Percentiles rank a stretch among this genome's conserved stretches.
These are phyloP conservation scores for Boletellus sp. DNA, from an alignment of 1,284 basidiomycete species.

Conservation along the genomic window DNA sequence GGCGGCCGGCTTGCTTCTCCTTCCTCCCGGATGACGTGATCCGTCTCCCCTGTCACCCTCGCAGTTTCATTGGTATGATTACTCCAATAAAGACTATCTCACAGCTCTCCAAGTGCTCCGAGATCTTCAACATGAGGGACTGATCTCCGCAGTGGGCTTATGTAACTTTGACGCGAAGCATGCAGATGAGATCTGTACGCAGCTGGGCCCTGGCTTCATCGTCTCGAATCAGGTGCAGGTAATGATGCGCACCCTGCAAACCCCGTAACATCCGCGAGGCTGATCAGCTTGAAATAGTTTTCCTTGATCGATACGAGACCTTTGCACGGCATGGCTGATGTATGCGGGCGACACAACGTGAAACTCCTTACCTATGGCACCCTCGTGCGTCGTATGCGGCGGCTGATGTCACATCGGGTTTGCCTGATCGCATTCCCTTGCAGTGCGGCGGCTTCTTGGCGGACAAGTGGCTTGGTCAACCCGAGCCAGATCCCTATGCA, in stretches of 20 bases:
- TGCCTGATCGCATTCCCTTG: conserved; percentile 5
- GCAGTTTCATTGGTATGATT: conserved; percentile 82
- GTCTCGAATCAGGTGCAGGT: conserved; percentile 84
- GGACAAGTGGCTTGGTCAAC: conserved; percentile 66
- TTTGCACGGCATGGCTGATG: conserved; percentile 70
- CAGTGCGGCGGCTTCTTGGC: conserved; percentile 81
- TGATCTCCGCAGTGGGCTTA: conserved; percentile 66
- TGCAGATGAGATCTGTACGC: conserved; percentile 76
- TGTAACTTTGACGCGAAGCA: conserved; percentile 77
- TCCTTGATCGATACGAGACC: conserved; percentile 77
- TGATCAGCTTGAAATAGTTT: conserved; percentile 48
- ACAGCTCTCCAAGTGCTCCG: conserved; percentile 56
- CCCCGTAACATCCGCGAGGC: neutral
- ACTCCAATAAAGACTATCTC: conserved; percentile 66
- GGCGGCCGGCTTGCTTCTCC: neutral
- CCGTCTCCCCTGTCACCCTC: neutral
- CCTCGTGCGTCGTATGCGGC: conserved; percentile 44
- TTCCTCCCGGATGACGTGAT: neutral
- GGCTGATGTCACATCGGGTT: neutral
- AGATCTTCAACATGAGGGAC: conserved; percentile 57
- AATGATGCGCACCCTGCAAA: conserved; percentile 10
- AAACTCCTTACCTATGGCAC: conserved; percentile 81
- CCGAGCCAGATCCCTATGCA: conserved; percentile 70
- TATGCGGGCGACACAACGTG: conserved; percentile 67
- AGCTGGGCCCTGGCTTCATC: conserved; percentile 61